phyloP scores from a whole-genome alignment of 208 protist genomes.

The Jaenimonas drosophilae region DNA sequence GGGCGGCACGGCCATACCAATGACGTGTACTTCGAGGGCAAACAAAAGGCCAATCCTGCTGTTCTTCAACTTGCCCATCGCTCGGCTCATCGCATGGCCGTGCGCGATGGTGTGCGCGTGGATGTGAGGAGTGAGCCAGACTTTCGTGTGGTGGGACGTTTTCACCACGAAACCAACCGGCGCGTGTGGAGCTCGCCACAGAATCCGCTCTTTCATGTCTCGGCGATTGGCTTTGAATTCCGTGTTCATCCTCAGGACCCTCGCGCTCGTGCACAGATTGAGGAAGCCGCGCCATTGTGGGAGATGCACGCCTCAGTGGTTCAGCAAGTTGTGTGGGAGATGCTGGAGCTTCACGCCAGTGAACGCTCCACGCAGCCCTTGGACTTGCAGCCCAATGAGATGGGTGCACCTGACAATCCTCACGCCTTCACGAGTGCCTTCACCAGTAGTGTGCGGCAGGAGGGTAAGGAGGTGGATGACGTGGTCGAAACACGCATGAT shows the following conservation, averaged over 20 bases:
- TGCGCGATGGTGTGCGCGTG: constrained; percentile 55
- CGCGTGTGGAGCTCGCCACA: constrained; percentile 69
- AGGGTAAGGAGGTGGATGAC: background rate
- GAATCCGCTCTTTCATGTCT: constrained; percentile 63
- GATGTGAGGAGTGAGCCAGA: constrained; percentile 61
- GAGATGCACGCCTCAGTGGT: constrained; percentile 65
- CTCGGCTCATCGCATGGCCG: constrained; percentile 28
- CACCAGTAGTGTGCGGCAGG: background rate
- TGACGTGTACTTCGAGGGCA: constrained; percentile 88
- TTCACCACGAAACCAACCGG: constrained; percentile 39
- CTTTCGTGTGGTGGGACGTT: constrained; percentile 67
- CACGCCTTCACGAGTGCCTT: constrained; percentile 63
- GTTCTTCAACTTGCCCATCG: constrained; percentile 42
- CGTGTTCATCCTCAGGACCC: constrained; percentile 82
- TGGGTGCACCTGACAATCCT: constrained; percentile 54
- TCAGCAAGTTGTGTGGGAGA: constrained; percentile 74
- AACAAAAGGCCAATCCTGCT: constrained; percentile 57
- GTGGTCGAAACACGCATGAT: constrained; percentile 69
- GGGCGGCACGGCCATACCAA: constrained; percentile 68
- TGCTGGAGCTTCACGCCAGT: constrained; percentile 79
- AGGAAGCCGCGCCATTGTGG: constrained; percentile 58
- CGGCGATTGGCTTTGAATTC: constrained; percentile 78
- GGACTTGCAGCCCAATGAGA: constrained; percentile 45
- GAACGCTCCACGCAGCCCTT: constrained; percentile 62
- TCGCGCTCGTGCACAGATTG: constrained; percentile 65